These are phyloP conservation scores for Camelina sativa DNA, from an alignment of 345 rosid species.

Conservation along the genomic window DNA sequence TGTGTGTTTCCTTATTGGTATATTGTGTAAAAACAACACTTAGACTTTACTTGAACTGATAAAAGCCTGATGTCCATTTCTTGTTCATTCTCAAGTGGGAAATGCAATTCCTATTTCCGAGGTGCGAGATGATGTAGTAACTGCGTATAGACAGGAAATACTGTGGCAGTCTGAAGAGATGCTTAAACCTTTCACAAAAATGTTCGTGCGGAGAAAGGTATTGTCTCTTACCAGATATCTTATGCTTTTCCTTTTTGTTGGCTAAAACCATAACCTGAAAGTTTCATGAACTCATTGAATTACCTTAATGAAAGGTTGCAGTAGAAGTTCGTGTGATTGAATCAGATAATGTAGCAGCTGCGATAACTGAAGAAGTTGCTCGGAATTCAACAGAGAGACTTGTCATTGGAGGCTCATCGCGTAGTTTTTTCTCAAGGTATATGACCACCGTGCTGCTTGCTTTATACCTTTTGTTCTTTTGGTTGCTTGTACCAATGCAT, in stretches of 20 bases:
- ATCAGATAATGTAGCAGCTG: conserved; percentile 65
- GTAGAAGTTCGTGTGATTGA: conserved; percentile 61
- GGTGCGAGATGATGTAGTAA: conserved; percentile 80
- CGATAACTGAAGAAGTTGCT: conserved; percentile 69
- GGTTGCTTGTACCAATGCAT: conserved; percentile 16
- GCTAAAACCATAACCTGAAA: conserved; percentile 10
- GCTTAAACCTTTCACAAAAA: conserved; percentile 64
- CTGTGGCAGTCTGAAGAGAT: conserved; percentile 65
- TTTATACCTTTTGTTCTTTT: conserved; percentile 15
- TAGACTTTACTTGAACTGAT: conserved; percentile 2
- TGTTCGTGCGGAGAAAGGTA: conserved; percentile 68
- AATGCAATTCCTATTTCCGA: conserved; percentile 71
- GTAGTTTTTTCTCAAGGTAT: conserved; percentile 69
- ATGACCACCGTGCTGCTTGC: background rate
- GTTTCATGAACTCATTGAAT: conserved; percentile 22
- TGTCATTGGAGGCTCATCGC: conserved; percentile 79
- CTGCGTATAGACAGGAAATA: conserved; percentile 75
- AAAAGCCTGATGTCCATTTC: conserved; percentile 18
- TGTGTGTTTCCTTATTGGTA: background rate
- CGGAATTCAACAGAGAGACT: conserved; percentile 58
- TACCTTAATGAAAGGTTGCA: conserved; percentile 53
- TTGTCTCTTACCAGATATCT: background rate
- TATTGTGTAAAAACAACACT: background rate
- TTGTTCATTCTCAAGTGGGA: conserved; percentile 58
- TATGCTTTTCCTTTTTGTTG: background rate